Percentiles rank a stretch among this genome's conserved stretches.
phyloP scores from a whole-genome alignment of 495 filamentous ascomycete genomes.

The Aspergillus asperescens region DNA sequence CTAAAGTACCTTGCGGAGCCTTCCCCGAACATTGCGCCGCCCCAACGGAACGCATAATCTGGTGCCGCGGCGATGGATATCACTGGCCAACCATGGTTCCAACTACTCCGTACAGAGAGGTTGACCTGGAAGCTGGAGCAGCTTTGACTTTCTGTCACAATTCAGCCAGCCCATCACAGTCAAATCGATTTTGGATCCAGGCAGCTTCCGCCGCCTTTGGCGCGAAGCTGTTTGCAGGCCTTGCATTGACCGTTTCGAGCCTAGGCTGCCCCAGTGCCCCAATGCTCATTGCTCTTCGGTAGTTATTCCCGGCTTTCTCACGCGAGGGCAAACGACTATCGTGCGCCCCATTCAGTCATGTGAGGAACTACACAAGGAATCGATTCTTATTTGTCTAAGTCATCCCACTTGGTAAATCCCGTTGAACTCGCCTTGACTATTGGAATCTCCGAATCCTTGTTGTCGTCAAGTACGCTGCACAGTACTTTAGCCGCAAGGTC shows the following conservation, averaged over 20 bases:
- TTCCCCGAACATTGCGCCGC: too few relatives aligned
- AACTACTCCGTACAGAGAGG: too few relatives aligned
- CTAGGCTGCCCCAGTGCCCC: too few relatives aligned
- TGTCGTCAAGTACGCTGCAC: not conserved
- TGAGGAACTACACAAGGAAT: slow-evolving; percentile 22
- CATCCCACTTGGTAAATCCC: not conserved
- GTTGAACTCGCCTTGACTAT: not conserved
- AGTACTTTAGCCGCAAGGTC: not conserved
- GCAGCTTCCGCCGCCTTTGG: too few relatives aligned
- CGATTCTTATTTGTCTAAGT: slow-evolving; percentile 12
- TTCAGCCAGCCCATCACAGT: not conserved
- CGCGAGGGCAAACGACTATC: not conserved
- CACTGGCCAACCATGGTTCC: slow-evolving; percentile 19
- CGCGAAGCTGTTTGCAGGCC: too few relatives aligned
- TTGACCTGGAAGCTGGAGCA: slow-evolving; percentile 15
- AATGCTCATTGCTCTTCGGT: not conserved
- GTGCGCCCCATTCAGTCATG: slow-evolving; percentile 25
- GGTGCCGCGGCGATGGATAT: slow-evolving; percentile 41
- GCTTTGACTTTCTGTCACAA: slow-evolving; percentile 7
- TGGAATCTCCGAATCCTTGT: slow-evolving; percentile 1
- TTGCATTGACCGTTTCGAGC: slow-evolving; percentile 21
- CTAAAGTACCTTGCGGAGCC: slow-evolving; percentile 7
- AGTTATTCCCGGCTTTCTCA: not conserved
- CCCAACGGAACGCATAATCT: slow-evolving; percentile 34
- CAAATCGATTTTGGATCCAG: too few relatives aligned